Conservation (phyloP, 805 yeast species). For the Sugiyamaella floridensis region DNA sequence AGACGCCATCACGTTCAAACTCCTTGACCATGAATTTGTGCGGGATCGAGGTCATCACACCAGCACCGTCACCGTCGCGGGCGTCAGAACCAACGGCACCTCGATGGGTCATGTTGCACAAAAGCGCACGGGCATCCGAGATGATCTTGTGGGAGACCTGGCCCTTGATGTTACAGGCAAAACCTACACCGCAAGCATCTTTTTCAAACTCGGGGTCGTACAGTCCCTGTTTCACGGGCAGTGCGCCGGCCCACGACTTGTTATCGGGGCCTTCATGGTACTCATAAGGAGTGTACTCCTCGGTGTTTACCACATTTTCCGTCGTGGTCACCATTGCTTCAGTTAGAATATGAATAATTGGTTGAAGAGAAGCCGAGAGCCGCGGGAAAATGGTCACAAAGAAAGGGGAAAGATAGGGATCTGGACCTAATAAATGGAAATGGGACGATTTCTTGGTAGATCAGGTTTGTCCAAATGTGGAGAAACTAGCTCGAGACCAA, state of each 20-base stretch:
- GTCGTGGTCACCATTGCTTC: slow-evolving; percentile 1
- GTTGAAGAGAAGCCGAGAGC: neutral
- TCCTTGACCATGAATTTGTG: slow-evolving; percentile 82
- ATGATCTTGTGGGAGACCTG: slow-evolving; percentile 82
- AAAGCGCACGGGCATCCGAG: slow-evolving; percentile 74
- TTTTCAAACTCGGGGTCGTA: slow-evolving; percentile 91
- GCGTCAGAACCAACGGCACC: slow-evolving; percentile 97
- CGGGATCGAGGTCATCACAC: slow-evolving; percentile 87
- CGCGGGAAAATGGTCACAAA: neutral
- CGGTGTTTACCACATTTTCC: slow-evolving; percentile 10
- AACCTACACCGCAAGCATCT: slow-evolving; percentile 99
- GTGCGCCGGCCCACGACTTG: slow-evolving; percentile 84
- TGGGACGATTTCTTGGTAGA: neutral
- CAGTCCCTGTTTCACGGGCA: slow-evolving; percentile 81
- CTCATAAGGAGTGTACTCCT: slow-evolving; percentile 37
- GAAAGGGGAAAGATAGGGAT: neutral
- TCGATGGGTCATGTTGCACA: slow-evolving; percentile 97
- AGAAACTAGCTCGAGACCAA: neutral
- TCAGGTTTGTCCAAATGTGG: neutral
- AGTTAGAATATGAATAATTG: too few relatives aligned
- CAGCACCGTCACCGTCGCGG: slow-evolving; percentile 98
- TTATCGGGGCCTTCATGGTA: slow-evolving; percentile 74
- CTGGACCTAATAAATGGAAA: neutral
- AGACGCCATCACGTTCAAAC: slow-evolving; percentile 61
- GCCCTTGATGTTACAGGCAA: slow-evolving; percentile 91